Base-by-base conservation (phyloP, 331 rosid genomes). In the Prunus yedoensis region DNA sequence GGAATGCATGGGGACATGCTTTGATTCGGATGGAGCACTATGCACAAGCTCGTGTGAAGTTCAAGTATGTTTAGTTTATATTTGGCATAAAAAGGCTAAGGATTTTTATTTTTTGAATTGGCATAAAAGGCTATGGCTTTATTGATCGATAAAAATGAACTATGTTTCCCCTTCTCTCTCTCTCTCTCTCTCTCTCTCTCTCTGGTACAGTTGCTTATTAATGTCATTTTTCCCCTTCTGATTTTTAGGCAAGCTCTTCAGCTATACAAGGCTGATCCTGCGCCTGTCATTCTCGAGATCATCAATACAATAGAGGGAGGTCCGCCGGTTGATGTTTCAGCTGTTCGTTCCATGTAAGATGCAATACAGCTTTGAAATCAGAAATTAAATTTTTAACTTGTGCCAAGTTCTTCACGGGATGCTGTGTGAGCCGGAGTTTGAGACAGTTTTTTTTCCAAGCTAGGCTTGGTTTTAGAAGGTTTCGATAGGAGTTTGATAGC, bases 1-100 rank as follows among this genome's bases (percentile, higher is more conserved):
- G 99, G 99, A 92, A 81, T 84, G 99, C 99, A 21, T 94, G 99
- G 99, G 99, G 97, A 59, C 97, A 90, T 83, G 99, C 99, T 56
- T 83, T 94, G 81, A 85, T 94, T 83, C 99, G 94, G 83, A 94
- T 89, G 96, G 99, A 94, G 88, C 97, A 89, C 86, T 92, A 94
- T 23, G 91, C 85, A 66, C 96, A 94, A 83, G 99, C 99, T 81
- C 99, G 97, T 64, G 99, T 94, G 72, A 94, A 94, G 85, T 90
- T 94, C 78, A 94, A 91, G 99, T 94, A 89, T 60, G 94, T 82
- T 60, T 72, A 52, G 38, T 61, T 80, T 77, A 54, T 78, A 30
- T 78, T 77, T 76, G 41, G 58, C 35, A 27, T 68, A 43, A 17
- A 15, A 50, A 21, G 67, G 53, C 70, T 57, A 59, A 62, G n/a